Base-by-base conservation (phyloP, 1,284 basidiomycete genomes). In the Trichosporon ovoides region DNA sequence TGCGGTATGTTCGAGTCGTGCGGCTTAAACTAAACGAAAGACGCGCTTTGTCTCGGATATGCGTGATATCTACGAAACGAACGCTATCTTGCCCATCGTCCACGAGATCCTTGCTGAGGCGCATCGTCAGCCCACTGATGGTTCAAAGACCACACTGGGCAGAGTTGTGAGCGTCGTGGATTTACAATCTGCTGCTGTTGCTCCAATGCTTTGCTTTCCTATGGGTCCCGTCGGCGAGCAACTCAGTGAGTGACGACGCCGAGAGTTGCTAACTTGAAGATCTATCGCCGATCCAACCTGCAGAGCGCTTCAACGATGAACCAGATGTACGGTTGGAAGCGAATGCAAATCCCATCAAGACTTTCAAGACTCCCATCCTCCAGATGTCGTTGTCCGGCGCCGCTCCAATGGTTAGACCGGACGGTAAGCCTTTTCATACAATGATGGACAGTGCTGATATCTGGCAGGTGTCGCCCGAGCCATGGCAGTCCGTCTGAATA, bases 191-290 rank as follows among this genome's bases (percentile, higher is more conserved):
- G 43, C 28, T 6, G 22, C 14, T 1, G 14, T 48, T 6, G 16
- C 43, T 10, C 14, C 43, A 1, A 4, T 67, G 16, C 28, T 71
- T 3, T 61, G 64, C 13, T 73, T 70, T 48, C 61, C 71, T 2
- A 62, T 55, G 1, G 72, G 70, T 2, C 57, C 64, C 34, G 50
- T 73, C 12, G 70, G 67, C 3, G 61, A 69, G 48, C 55, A 69
- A 38, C 60, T 70, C 13, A 70, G 70, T 72, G 43, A 56, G 68
- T 56, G 34, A 38, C 48, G 3, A 1, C 13, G 40, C 12, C 6
- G 14, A 24, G 20, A 31, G 28, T 4, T 5, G 18, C 22, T 46
- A 20, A 48, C 24, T 3, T 22, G 20, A 2, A 72, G 70, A 68
- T 37, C 58, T 72, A 9, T 68, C 70, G 4, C 64, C 69, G 1